Percentiles rank a stretch among this genome's conserved stretches.
phyloP scores from a whole-genome alignment of 306 rosid genomes.

The Castanospermum australe region DNA sequence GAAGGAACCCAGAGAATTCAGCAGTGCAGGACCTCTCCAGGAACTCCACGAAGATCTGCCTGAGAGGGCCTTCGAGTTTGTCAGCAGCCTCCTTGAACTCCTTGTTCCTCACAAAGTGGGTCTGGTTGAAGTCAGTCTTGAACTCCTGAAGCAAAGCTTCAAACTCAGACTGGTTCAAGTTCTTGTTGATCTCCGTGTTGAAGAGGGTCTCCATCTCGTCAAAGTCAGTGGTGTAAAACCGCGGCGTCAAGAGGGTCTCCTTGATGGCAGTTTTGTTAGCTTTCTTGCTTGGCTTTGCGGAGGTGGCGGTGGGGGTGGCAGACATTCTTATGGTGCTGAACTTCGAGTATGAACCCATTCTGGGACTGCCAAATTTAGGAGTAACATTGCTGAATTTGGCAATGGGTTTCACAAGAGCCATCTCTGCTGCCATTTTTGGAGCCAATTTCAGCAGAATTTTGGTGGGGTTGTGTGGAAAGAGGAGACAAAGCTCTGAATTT shows the following conservation, averaged over 20 bases:
- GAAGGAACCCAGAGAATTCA: constrained; percentile 97
- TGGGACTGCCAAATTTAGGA: constrained; percentile 47
- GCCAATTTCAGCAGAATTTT: not conserved
- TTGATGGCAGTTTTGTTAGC: constrained; percentile 51
- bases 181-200: constrained; percentile 95
- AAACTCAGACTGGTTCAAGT: constrained; percentile 79
- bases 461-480: not conserved
- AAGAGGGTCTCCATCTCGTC: constrained; percentile 98
- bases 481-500: not conserved
- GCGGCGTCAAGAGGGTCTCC: constrained; percentile 89
- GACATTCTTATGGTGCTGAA: constrained; percentile 61
- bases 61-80: constrained; percentile 72
- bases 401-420: constrained; percentile 89
- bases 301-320: constrained; percentile 39
- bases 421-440: constrained; percentile 66
- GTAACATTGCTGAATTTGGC: constrained; percentile 56
- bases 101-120: constrained; percentile 94
- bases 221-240: constrained; percentile 97
- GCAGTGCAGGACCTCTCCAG: constrained; percentile 99
- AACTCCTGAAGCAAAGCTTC: constrained; percentile 94
- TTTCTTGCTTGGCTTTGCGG: constrained; percentile 59
- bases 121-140: constrained; percentile 97
- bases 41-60: constrained; percentile 97
- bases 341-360: constrained; percentile 37
- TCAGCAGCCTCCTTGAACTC: constrained; percentile 99